phyloP scores from a whole-genome alignment of 306 rosid genomes.

The Inga oerstediana region DNA sequence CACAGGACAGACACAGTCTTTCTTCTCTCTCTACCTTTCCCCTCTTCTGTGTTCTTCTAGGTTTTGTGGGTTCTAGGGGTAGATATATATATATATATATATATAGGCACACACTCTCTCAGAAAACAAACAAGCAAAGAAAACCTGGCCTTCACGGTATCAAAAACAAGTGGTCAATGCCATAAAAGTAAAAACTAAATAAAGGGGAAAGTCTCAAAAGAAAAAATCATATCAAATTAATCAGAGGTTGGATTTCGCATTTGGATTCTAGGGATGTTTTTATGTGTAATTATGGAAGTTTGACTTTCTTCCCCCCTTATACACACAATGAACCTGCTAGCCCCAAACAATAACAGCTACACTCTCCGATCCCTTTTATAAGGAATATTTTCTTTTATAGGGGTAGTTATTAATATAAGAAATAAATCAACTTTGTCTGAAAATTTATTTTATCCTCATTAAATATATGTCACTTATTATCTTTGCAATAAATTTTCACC shows the following conservation, averaged over 20 bases:
- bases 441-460: too few relatives aligned
- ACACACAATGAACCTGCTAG: not conserved
- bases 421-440: too few relatives aligned
- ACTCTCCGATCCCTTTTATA: too few relatives aligned
- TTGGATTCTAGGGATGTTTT: constrained; percentile 8
- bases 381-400: too few relatives aligned
- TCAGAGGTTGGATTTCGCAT: not conserved
- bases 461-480: too few relatives aligned
- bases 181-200: not conserved
- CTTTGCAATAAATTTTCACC: too few relatives aligned
- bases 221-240: not conserved
- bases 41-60: not conserved
- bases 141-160: not conserved
- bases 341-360: not conserved
- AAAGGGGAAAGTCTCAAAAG: not conserved
- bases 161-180: not conserved
- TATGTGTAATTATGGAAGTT: not conserved
- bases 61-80: not conserved
- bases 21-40: not conserved
- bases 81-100: not conserved
- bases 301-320: not conserved
- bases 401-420: too few relatives aligned
- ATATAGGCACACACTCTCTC: not conserved
- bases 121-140: not conserved
- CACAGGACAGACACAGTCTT: not conserved